phyloP scores from a whole-genome alignment of 1,284 basidiomycete species.

The Ustilago shanxiensis region DNA sequence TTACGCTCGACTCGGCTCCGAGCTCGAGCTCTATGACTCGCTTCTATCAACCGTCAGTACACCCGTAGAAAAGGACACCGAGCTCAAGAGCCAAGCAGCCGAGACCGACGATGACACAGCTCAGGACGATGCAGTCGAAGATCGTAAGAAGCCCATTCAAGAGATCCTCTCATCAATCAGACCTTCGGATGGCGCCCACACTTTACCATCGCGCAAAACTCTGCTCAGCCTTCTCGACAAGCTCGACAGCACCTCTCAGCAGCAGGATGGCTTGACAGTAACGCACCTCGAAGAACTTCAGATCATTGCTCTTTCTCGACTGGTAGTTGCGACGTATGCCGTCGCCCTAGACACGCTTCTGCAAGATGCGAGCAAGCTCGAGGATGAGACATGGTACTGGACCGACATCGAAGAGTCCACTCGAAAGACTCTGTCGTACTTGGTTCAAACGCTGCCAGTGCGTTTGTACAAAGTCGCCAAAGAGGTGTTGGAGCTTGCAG shows the following conservation, averaged over 20 bases:
- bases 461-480: conserved; percentile 38
- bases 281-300: conserved; percentile 37
- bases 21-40: conserved; percentile 52
- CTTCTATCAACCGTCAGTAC: conserved; percentile 40
- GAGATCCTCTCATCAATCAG: conserved; percentile 34
- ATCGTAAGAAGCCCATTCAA: conserved; percentile 34
- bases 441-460: conserved; percentile 55
- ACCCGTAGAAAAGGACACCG: conserved; percentile 17
- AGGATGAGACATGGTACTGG: conserved; percentile 62
- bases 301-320: conserved; percentile 48
- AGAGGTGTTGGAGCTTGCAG: conserved; percentile 40
- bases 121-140: conserved; percentile 13
- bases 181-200: conserved; percentile 24
- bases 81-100: conserved; percentile 4
- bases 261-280: conserved; percentile 1
- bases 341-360: conserved; percentile 52
- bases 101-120: conserved; percentile 5
- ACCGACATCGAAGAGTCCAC: conserved; percentile 57
- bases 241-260: conserved; percentile 24
- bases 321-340: conserved; percentile 54
- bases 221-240: conserved; percentile 43
- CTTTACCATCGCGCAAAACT: conserved; percentile 35
- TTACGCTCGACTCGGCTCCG: conserved; percentile 36
- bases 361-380: conserved; percentile 51
- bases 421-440: conserved; percentile 33